phyloP scores from a whole-genome alignment of 257 asterid genomes.

The Capsicum rhomboideum region DNA sequence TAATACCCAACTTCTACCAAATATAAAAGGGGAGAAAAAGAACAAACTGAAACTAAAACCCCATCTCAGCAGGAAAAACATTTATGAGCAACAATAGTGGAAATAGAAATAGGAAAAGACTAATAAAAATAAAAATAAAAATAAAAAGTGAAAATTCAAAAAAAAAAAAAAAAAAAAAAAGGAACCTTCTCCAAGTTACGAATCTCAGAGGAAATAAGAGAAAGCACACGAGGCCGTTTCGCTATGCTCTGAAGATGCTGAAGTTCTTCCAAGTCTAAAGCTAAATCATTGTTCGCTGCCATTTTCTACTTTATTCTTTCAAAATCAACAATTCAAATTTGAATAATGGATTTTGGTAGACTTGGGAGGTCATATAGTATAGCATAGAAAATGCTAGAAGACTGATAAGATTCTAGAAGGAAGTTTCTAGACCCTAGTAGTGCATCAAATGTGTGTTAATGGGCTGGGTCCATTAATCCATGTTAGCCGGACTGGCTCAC shows the following conservation, averaged over 20 bases:
- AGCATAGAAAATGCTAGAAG: background rate
- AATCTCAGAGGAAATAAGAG: slow-evolving; percentile 69
- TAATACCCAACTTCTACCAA: background rate
- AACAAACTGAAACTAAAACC: background rate
- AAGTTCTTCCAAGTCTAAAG: slow-evolving; percentile 73
- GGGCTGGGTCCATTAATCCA: background rate
- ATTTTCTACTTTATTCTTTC: slow-evolving; percentile 5
- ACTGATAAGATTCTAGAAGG: background rate
- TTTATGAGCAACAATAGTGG: background rate
- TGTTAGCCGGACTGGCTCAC: background rate
- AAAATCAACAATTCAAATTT: background rate
- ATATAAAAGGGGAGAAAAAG: background rate
- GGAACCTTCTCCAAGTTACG: slow-evolving; percentile 68
- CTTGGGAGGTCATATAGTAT: background rate
- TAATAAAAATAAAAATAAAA: background rate
- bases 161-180: background rate
- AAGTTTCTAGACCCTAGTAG: slow-evolving; percentile 4
- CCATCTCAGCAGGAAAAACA: background rate
- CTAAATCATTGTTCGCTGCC: slow-evolving; percentile 42
- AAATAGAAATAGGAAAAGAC: background rate
- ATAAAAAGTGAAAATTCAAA: background rate
- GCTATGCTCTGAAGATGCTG: slow-evolving; percentile 70
- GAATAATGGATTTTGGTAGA: background rate
- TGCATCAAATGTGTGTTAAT: background rate
- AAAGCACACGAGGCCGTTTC: slow-evolving; percentile 64